These are phyloP conservation scores for Nyssa sinensis DNA, from an alignment of 148 eudicot genomes.

Conservation along the genomic window DNA sequence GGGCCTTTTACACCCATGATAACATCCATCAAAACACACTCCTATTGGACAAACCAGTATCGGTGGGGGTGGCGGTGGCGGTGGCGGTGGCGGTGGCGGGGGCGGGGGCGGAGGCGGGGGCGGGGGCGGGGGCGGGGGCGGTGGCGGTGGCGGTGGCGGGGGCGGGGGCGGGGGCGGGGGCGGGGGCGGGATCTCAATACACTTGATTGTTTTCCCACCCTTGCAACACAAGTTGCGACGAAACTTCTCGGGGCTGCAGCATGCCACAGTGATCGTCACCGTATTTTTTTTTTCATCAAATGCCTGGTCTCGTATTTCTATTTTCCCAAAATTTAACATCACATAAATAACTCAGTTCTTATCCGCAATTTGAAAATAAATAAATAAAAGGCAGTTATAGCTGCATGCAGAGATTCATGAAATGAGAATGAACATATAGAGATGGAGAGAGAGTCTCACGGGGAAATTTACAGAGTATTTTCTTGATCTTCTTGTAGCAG, in stretches of 20 bases:
- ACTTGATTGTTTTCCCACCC: slow-evolving; percentile 54
- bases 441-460: slow-evolving; percentile 36
- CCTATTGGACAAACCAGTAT: slow-evolving; percentile 21
- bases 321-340: slow-evolving; percentile 24
- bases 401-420: neutral
- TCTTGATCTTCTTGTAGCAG: slow-evolving; percentile 75
- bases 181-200: slow-evolving; percentile 45
- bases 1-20: slow-evolving; percentile 13
- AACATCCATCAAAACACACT: slow-evolving; percentile 11
- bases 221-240: slow-evolving; percentile 60
- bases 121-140: neutral
- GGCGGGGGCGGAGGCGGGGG: neutral
- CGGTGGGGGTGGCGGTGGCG: neutral
- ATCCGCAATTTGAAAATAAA: no score
- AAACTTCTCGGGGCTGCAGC: slow-evolving; percentile 75
- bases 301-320: slow-evolving; percentile 77
- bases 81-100: neutral
- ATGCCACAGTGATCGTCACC: slow-evolving; percentile 62
- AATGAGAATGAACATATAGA: neutral
- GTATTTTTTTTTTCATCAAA: slow-evolving; percentile 61
- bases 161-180: no score
- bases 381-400: no score
- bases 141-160: neutral
- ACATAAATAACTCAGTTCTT: slow-evolving; percentile 8
- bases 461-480: slow-evolving; percentile 59